Evolutionary conservation across 805 yeast species (phyloP).

Genomic region (Danielia reshetovae): DNA sequence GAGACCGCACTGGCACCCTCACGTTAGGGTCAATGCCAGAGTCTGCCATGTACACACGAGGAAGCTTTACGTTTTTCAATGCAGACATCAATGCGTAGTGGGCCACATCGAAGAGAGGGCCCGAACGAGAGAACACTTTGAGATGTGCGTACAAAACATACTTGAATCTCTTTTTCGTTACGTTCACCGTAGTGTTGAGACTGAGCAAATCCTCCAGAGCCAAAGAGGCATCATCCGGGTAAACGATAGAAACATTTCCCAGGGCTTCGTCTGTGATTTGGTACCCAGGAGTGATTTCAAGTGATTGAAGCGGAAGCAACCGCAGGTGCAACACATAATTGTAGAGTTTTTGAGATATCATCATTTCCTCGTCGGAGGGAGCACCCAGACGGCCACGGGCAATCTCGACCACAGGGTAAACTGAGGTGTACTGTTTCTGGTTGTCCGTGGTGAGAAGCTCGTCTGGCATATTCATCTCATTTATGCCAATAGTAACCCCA

Average conservation of each 20-base stretch:
- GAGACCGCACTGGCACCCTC: constrained; percentile 48
- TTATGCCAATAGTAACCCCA: constrained; percentile 62
- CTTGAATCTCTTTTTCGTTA: constrained; percentile 21
- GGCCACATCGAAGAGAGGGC: constrained; percentile 75
- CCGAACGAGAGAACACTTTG: constrained; percentile 74
- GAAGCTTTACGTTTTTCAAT: constrained; percentile 55
- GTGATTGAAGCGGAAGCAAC: constrained; percentile 34
- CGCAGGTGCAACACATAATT: constrained; percentile 58
- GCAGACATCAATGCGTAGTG: constrained; percentile 69
- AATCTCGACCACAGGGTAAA: constrained; percentile 75
- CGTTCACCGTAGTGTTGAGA: constrained; percentile 17
- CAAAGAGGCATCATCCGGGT: constrained; percentile 55
- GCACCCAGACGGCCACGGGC: constrained; percentile 74
- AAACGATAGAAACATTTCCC: constrained; percentile 19
- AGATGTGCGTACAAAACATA: constrained; percentile 66
- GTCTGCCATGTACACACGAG: constrained; percentile 58
- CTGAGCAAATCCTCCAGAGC: constrained; percentile 22
- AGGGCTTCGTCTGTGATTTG: constrained; percentile 15
- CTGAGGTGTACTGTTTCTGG: constrained; percentile 24
- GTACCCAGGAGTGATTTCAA: constrained; percentile 14
- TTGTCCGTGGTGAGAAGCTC: constrained; percentile 21
- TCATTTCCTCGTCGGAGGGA: constrained; percentile 84
- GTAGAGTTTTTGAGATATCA: constrained; percentile 59
- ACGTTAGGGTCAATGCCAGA: constrained; percentile 51
- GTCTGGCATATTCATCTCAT: constrained; percentile 45